Conservation (phyloP, 441 rosid genomes). For the Eutrema salsugineum region DNA sequence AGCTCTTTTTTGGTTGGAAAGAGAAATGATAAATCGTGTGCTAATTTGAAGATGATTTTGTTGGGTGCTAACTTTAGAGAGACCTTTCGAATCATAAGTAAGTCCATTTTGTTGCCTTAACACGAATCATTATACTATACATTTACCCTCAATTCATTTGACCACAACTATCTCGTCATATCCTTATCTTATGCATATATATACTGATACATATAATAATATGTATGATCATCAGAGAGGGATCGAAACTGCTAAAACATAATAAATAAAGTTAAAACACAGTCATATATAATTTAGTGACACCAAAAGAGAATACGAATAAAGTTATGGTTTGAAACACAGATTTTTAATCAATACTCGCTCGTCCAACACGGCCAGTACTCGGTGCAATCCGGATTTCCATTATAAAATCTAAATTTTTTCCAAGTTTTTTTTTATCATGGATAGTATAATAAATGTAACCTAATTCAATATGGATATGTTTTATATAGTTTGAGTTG, state of each 20-base stretch:
- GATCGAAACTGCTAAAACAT: background rate
- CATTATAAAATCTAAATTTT: background rate
- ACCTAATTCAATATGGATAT: too few relatives aligned
- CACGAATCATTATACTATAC: conserved; percentile 14
- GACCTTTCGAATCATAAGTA: conserved; percentile 33
- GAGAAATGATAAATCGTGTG: conserved; percentile 35
- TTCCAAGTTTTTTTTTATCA: too few relatives aligned
- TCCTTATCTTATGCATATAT: background rate
- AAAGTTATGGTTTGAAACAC: background rate
- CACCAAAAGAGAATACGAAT: background rate
- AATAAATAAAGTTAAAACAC: background rate
- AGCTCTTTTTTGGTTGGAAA: conserved; percentile 26
- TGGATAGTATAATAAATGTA: too few relatives aligned
- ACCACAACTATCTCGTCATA: conserved; percentile 29
- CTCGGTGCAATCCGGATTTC: background rate
- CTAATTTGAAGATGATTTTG: conserved; percentile 37
- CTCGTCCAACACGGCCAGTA: background rate
- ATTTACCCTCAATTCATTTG: conserved; percentile 18
- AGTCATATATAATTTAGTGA: background rate
- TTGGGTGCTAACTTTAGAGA: conserved; percentile 33
- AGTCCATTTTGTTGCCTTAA: conserved; percentile 24
- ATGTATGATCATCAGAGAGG: background rate
- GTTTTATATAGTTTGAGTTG: too few relatives aligned
- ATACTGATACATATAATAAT: background rate
- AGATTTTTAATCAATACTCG: background rate